phyloP scores from a whole-genome alignment of 2,329 filamentous ascomycete species.

The Cytospora schulzeri region DNA sequence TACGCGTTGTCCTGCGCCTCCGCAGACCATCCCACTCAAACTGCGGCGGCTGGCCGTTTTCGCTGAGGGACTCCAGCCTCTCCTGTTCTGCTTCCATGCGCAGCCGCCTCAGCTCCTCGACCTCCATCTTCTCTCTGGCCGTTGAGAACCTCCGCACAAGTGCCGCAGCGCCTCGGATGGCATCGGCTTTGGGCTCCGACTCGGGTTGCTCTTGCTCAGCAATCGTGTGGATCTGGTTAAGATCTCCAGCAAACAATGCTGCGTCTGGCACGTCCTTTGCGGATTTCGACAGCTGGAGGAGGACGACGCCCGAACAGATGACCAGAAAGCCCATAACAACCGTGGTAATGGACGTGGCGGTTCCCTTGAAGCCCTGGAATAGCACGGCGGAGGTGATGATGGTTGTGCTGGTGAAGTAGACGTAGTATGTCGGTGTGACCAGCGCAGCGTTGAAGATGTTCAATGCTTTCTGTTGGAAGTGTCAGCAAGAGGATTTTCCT shows the following conservation, averaged over 20 bases:
- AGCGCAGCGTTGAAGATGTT: slow-evolving; percentile 96
- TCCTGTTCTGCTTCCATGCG: slow-evolving; percentile 76
- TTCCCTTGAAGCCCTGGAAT: slow-evolving; percentile 92
- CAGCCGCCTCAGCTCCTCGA: slow-evolving; percentile 75
- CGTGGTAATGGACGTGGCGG: slow-evolving; percentile 76
- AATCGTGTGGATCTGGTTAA: slow-evolving; percentile 94
- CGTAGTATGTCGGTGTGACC: slow-evolving; percentile 97
- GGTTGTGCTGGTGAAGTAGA: slow-evolving; percentile 94
- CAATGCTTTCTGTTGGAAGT: slow-evolving; percentile 78
- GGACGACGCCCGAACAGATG: slow-evolving; percentile 89
- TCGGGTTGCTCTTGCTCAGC: slow-evolving; percentile 96
- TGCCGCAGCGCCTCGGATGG: slow-evolving; percentile 86
- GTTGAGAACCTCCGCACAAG: slow-evolving; percentile 82
- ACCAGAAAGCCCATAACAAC: slow-evolving; percentile 91
- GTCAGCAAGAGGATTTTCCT: slow-evolving; percentile 4
- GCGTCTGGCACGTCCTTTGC: slow-evolving; percentile 96
- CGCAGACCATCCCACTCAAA: slow-evolving; percentile 93
- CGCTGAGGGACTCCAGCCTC: slow-evolving; percentile 71
- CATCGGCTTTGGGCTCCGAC: slow-evolving; percentile 92
- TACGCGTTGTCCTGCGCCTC: slow-evolving; percentile 57
- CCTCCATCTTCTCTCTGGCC: slow-evolving; percentile 75
- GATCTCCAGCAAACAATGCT: slow-evolving; percentile 86
- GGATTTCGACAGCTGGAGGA: slow-evolving; percentile 95
- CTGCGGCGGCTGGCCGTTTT: slow-evolving; percentile 64
- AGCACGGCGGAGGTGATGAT: slow-evolving; percentile 92